Percentiles rank a stretch among this genome's conserved stretches.
These are phyloP conservation scores for Quercus gilva DNA, from an alignment of 306 rosid species.

Conservation along the genomic window DNA sequence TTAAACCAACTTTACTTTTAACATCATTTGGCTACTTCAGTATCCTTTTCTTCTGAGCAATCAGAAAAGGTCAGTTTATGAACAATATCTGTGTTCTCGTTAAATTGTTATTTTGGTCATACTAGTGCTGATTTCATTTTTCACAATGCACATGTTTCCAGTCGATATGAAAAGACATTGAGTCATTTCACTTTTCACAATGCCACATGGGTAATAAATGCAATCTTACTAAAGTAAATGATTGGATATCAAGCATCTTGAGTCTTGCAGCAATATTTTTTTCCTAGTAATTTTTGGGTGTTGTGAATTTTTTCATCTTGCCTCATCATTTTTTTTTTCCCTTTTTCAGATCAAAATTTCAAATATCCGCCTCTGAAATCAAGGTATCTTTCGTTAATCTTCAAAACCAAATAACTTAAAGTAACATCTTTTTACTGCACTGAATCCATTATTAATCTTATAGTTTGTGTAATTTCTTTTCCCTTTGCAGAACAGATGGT, in stretches of 20 bases:
- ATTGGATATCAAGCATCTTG: background rate
- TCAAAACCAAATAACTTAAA: background rate
- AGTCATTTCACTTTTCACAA: background rate
- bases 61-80: too few species aligned
- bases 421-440: slow-evolving; percentile 5
- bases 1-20: too few species aligned
- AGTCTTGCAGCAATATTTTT: background rate
- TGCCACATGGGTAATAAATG: background rate
- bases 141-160: background rate
- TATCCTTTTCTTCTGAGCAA: background rate
- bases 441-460: too few species aligned
- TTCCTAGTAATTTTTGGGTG: too few species aligned
- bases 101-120: background rate
- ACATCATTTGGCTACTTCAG: too few species aligned
- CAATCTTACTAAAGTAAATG: background rate
- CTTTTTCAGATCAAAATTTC: slow-evolving; percentile 54
- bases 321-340: background rate
- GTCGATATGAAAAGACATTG: background rate
- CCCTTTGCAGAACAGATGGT: slow-evolving; percentile 71
- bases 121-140: background rate
- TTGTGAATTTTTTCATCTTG: background rate
- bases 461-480: slow-evolving; percentile 3
- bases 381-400: slow-evolving; percentile 45
- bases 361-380: slow-evolving; percentile 36
- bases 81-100: too few species aligned